Conservation (phyloP, 1,284 basidiomycete species). For the Tausonia pullulans region DNA sequence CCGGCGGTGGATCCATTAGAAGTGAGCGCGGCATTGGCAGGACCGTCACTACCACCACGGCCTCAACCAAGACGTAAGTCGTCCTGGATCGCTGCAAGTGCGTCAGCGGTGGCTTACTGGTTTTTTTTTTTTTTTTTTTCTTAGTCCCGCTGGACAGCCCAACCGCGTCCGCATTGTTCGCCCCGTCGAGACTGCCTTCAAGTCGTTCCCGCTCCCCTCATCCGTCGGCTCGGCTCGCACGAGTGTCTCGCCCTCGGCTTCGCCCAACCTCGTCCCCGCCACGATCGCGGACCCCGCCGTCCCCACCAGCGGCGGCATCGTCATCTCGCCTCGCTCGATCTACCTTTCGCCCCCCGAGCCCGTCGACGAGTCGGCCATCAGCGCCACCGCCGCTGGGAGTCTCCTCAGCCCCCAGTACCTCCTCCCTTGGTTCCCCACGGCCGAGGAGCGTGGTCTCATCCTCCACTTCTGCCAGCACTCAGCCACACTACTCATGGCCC, state of each 20-base stretch:
- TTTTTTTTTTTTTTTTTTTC: not conserved
- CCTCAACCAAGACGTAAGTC: too few species aligned
- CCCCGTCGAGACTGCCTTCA: not conserved
- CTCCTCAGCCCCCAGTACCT: not conserved
- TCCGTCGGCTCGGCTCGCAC: not conserved
- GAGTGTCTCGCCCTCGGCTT: not conserved
- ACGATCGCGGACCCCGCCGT: not conserved
- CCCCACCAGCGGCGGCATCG: not conserved
- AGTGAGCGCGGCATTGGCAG: not conserved
- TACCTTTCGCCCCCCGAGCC: too few species aligned
- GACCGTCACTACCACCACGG: not conserved
- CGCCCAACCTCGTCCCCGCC: not conserved
- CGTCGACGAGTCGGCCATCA: not conserved
- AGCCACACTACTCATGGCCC: not conserved
- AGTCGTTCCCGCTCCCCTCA: not conserved
- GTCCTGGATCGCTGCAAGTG: too few species aligned
- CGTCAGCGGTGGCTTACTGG: too few species aligned
- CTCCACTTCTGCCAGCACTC: constrained; percentile 12
- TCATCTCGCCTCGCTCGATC: not conserved
- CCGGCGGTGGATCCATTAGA: not conserved
- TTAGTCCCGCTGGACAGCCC: not conserved
- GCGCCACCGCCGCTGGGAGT: not conserved
- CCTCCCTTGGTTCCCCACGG: constrained; percentile 14
- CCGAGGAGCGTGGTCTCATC: constrained; percentile 5
- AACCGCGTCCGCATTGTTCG: not conserved